These are phyloP conservation scores for Mrakia frigida DNA, from an alignment of 768 basidiomycete species.

Conservation along the genomic window DNA sequence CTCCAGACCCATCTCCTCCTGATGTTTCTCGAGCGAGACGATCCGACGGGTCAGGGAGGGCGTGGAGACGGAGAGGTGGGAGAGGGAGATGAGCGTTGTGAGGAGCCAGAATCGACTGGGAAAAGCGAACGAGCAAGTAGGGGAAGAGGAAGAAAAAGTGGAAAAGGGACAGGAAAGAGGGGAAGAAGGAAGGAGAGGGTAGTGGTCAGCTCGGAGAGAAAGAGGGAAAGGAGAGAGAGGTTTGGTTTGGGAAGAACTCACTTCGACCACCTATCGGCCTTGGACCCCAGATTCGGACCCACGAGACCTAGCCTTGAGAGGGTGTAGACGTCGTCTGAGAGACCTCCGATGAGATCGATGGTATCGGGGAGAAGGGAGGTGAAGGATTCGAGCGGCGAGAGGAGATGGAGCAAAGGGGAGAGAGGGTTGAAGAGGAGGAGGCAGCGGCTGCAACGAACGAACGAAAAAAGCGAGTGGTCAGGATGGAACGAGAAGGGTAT, in stretches of 20 bases:
- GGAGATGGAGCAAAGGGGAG: constrained; percentile 10
- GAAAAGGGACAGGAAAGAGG: neutral
- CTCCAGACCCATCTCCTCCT: neutral
- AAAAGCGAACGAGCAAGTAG: neutral
- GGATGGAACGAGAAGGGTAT: neutral
- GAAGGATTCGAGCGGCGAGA: constrained; percentile 10
- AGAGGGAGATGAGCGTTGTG: constrained; percentile 17
- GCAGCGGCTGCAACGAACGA: neutral
- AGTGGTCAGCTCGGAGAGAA: neutral
- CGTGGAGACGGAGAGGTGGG: neutral
- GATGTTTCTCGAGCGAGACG: constrained; percentile 1
- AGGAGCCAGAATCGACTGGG: constrained; percentile 12
- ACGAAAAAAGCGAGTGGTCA: neutral
- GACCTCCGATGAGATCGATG: constrained; percentile 10
- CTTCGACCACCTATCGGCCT: constrained; percentile 13
- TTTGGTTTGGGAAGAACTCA: neutral
- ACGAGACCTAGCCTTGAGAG: constrained; percentile 1
- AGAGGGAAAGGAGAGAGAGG: neutral
- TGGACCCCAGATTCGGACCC: neutral
- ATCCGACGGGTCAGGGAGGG: constrained; percentile 7
- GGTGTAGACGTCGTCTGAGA: constrained; percentile 8
- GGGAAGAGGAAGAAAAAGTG: neutral
- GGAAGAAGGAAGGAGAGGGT: neutral
- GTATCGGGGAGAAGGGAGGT: neutral
- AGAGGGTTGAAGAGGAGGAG: constrained; percentile 17